Evolutionary conservation across 768 basidiomycete genomes (phyloP).

Genomic region (Phanerodontia chrysosporium): DNA sequence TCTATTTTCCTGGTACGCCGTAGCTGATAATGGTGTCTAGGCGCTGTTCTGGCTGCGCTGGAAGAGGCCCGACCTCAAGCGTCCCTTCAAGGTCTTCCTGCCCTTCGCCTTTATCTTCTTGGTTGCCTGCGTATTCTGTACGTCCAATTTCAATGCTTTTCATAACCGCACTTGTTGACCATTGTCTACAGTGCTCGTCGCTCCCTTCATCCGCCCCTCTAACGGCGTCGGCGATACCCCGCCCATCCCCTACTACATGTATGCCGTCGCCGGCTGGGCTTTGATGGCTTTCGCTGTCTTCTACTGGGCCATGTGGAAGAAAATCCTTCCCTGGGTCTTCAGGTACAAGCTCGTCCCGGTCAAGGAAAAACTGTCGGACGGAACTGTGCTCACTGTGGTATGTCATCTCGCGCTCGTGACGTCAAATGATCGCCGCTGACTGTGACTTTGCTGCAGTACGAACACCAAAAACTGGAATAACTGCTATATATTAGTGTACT

Average conservation of each 20-base stretch:
- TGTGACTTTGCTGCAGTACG: conserved; percentile 27
- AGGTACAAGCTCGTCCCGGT: conserved; percentile 42
- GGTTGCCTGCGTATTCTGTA: conserved; percentile 46
- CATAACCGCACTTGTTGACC: no score
- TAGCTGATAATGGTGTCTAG: background rate
- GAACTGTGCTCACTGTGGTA: conserved; percentile 51
- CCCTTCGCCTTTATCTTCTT: conserved; percentile 54
- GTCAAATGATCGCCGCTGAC: conserved; percentile 9
- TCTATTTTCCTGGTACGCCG: no score
- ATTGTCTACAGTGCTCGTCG: conserved; percentile 38
- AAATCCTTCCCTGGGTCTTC: conserved; percentile 45
- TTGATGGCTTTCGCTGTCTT: conserved; percentile 41
- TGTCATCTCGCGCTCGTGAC: conserved; percentile 14
- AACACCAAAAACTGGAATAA: background rate
- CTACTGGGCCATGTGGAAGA: conserved; percentile 54
- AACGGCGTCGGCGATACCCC: conserved; percentile 56
- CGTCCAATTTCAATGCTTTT: conserved; percentile 14
- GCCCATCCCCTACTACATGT: conserved; percentile 57
- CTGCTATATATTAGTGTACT: background rate
- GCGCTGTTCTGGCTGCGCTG: conserved; percentile 56
- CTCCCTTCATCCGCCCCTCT: conserved; percentile 51
- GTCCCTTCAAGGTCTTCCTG: conserved; percentile 62
- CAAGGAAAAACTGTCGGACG: conserved; percentile 47
- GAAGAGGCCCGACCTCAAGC: conserved; percentile 38
- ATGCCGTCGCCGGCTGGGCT: conserved; percentile 49